Base-by-base conservation (phyloP, 148 eudicot genomes). In the Gaultheria prostrata region DNA sequence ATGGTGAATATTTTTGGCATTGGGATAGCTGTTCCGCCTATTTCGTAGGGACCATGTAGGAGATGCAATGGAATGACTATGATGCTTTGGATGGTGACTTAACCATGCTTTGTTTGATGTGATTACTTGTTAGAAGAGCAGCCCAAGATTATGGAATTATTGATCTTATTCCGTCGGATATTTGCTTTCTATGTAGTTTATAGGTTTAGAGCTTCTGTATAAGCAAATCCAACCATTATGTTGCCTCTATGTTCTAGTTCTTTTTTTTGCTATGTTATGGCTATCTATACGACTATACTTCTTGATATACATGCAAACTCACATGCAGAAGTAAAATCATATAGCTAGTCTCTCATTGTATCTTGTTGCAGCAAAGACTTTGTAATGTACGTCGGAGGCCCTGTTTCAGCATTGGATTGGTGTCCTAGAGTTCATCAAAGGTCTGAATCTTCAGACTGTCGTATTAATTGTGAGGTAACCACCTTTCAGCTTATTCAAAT, bases 341-440 rank as follows among this genome's bases (percentile, higher is more conserved):
- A 65, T 49, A 73, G 24, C 46, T 39, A 48, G 32, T 81, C 48
- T 69, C 86, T 86, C 65, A 88, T 83, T 78, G 69, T 63, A 84
- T 82, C 78, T 84, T 85, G 72, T 88, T 90, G 86, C 97, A 96
- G 98, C 90, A 90, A 93, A 84, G 98, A 94, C 88, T 93, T 92
- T 91, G 89, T 93, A 43, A 89, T 97, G 86, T 84, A 93, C 83
- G 97, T 86, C 53, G 99, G 99, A 79, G 98, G 99, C 74, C 79
- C 85, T 46, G 93, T 94, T 76, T 94, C 94, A 93, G 95, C 94
- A 56, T 76, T 97, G 90, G 99, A 97, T 88, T 97, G 99, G 99
- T 91, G 99, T 82, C 95, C 98, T 20, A 90, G 91, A 88, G 90
- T 77, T 74, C 87, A 90, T 81, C 77, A 78, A 76, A 85, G 49